Evolutionary conservation across 257 asterid genomes (phyloP), one percentile per base, ranked within the genome.

Genomic region (Salvia rosmarinus): DNA sequence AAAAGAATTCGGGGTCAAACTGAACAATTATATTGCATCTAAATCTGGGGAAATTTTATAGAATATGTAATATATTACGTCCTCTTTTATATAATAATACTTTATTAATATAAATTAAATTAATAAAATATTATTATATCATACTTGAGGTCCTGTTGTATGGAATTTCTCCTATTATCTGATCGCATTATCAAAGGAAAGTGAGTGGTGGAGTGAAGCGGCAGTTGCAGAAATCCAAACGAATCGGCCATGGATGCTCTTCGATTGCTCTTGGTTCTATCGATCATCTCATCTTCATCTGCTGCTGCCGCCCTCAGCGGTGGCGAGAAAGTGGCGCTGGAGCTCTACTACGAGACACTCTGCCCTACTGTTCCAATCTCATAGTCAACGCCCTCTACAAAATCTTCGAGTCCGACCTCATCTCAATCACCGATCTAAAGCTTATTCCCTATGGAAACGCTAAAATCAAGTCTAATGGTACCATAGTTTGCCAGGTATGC

Each of bases 391-490:
- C 74, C 63, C 82, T 82, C 5, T 56, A 49, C 73, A 58, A 73
- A 60, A 57, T 85, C 67, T 78, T 85, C 70, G 79, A 85, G 2
- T 72, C 89, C 10, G 87, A 78, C 39, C 82, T 85, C 52, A 64
- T 71, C 49, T 67, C 87, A 4, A 75, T 85, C 51, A 82, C 87
- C 79, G 84, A 85, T 78, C 80, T 85, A 11, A 82, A 68, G 81
- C 78, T 85, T 39, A 44, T 78, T 25, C 89, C 89, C 40, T 85
- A 85, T 25, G 89, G 89, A 12, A 85, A 85, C 82, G 89, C 89
- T n/a, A 82, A 76, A 72, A 76, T 85, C 68, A 64, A 6, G 9
- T 58, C 83, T 8, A 64, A 82, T 52, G 74, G 72, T 17, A 76
- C 83, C 69, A 76, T 85, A 65, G 25, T 65, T 76, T 85, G 89